A percentile compares a stretch with the other conserved stretches of the same genome.
Evolutionary conservation across 768 basidiomycete genomes (phyloP).

Genomic region (Neoboletus subvelutipes): DNA sequence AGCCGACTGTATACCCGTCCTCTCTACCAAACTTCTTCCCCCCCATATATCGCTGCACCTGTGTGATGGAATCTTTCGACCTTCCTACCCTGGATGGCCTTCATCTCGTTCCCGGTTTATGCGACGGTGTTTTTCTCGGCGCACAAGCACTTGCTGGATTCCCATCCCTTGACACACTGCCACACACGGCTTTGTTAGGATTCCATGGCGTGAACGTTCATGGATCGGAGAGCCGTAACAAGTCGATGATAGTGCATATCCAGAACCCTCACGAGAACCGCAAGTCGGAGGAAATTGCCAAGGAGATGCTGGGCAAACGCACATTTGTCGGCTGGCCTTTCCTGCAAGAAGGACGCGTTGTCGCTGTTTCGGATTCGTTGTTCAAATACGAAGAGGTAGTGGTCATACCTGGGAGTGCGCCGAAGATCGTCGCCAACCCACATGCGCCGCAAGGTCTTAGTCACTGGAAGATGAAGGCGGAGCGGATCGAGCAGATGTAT

Average conservation of each 20-base stretch:
- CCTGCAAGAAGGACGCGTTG: slow-evolving; percentile 87
- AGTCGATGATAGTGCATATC: slow-evolving; percentile 90
- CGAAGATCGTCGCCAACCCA: slow-evolving; percentile 66
- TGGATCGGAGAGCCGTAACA: slow-evolving; percentile 84
- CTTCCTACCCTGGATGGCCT: slow-evolving; percentile 85
- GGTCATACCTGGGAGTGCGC: slow-evolving; percentile 48
- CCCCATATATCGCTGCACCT: slow-evolving; percentile 74
- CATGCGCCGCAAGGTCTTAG: slow-evolving; percentile 67
- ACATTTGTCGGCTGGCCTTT: slow-evolving; percentile 92
- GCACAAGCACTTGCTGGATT: slow-evolving; percentile 89
- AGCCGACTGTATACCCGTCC: slow-evolving; percentile 77
- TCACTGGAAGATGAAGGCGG: slow-evolving; percentile 79
- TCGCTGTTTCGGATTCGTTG: slow-evolving; percentile 79
- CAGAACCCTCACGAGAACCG: slow-evolving; percentile 67
- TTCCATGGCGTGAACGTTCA: slow-evolving; percentile 93
- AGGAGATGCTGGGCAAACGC: slow-evolving; percentile 70
- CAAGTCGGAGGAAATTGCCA: slow-evolving; percentile 73
- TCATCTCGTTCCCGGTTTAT: slow-evolving; percentile 81
- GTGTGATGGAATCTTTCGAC: slow-evolving; percentile 78
- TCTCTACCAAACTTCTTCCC: slow-evolving; percentile 97
- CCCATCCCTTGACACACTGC: slow-evolving; percentile 90
- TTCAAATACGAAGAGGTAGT: slow-evolving; percentile 81
- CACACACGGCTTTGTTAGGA: slow-evolving; percentile 71
- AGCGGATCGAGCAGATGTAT: slow-evolving; percentile 78
- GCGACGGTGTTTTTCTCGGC: slow-evolving; percentile 87